Conservation (phyloP, 2,329 filamentous ascomycete genomes). For the Alternaria sp. region DNA sequence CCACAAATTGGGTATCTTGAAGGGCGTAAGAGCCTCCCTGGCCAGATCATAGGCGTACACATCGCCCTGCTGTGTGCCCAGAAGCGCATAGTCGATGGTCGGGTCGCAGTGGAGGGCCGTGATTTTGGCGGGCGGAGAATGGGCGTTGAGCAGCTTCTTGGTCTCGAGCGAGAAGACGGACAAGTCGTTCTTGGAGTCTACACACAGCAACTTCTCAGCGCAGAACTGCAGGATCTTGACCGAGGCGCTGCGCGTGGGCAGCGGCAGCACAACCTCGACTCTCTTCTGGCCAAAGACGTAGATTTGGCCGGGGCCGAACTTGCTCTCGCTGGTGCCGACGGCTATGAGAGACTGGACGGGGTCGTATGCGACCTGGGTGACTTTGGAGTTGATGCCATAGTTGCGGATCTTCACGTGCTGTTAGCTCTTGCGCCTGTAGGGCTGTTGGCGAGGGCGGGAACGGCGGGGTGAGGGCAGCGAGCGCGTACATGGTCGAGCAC, state of each 20-base stretch:
- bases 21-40: constrained; percentile 76
- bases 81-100: constrained; percentile 90
- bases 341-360: constrained; percentile 93
- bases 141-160: constrained; percentile 71
- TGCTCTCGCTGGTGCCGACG: constrained; percentile 86
- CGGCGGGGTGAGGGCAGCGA: constrained; percentile 29
- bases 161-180: constrained; percentile 82
- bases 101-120: constrained; percentile 82
- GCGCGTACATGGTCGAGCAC: constrained; percentile 76
- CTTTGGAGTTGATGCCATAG: constrained; percentile 68
- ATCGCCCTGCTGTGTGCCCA: constrained; percentile 84
- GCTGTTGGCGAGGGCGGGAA: constrained; percentile 5
- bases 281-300: constrained; percentile 87
- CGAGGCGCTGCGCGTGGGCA: constrained; percentile 73
- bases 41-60: constrained; percentile 94
- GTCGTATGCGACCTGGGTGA: constrained; percentile 86
- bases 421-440: constrained; percentile 26
- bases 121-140: constrained; percentile 80
- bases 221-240: constrained; percentile 84
- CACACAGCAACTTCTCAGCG: constrained; percentile 81
- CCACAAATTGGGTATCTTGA: constrained; percentile 91
- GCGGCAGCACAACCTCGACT: constrained; percentile 77
- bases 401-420: constrained; percentile 41
- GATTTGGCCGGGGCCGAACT: constrained; percentile 85
- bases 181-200: constrained; percentile 88